A percentile compares a stretch with the other conserved stretches of the same genome.
These are phyloP conservation scores for Madurella fahalii DNA, from an alignment of 2,329 filamentous ascomycete genomes.

Conservation along the genomic window DNA sequence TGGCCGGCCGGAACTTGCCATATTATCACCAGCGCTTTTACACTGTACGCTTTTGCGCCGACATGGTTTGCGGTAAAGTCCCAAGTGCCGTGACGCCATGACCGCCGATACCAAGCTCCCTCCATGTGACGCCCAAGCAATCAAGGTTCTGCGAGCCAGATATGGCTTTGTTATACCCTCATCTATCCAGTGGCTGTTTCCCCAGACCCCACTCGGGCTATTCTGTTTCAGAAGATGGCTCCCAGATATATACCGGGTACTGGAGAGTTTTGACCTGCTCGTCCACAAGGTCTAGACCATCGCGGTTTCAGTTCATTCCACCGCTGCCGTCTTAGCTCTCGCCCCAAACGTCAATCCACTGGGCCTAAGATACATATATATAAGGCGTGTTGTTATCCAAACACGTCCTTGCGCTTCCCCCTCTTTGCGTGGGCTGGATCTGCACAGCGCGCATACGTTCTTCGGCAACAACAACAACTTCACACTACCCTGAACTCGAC, in stretches of 20 bases:
- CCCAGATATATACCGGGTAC: slow-evolving; percentile 19
- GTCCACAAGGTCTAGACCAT: slow-evolving; percentile 14
- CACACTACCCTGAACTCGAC: too few species aligned
- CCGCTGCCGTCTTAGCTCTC: neutral
- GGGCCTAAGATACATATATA: too few species aligned
- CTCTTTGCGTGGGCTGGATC: neutral
- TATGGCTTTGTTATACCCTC: slow-evolving; percentile 4
- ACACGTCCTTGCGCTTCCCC: neutral
- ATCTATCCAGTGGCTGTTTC: slow-evolving; percentile 7
- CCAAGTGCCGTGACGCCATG: slow-evolving; percentile 25
- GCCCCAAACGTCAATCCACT: neutral
- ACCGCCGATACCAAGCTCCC: slow-evolving; percentile 15
- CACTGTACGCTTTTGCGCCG: neutral
- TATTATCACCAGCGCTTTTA: slow-evolving; percentile 9
- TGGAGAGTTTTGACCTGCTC: neutral
- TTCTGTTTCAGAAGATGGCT: slow-evolving; percentile 14
- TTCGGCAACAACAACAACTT: too few species aligned
- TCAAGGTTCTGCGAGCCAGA: slow-evolving; percentile 23
- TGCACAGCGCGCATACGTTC: too few species aligned
- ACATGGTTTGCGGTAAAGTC: slow-evolving; percentile 7
- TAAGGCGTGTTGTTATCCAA: too few species aligned
- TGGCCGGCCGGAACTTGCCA: slow-evolving; percentile 20
- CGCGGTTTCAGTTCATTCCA: neutral
- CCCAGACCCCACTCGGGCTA: slow-evolving; percentile 9
- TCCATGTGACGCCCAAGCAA: slow-evolving; percentile 27